Evolutionary conservation across 257 asterid species (phyloP), one percentile per base, ranked within the genome.

Genomic region (Linderniella brevidens): DNA sequence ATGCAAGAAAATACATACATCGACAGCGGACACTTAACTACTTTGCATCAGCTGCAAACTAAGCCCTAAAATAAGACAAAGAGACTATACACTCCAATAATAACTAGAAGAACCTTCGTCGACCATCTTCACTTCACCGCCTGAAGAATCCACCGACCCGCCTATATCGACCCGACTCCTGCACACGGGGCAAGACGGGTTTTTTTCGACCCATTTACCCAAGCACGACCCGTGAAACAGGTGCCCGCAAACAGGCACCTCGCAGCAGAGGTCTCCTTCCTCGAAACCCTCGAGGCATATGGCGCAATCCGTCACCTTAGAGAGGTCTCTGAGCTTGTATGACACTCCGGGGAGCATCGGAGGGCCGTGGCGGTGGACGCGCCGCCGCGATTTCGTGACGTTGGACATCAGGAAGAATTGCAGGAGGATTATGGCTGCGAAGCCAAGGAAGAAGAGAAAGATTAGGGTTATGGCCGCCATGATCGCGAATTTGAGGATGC

Each of bases 391-490:
- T 6, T 25, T 25, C 32, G 32, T 63, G 66, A 83, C 60, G 58
- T 71, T 61, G 50, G 87, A 72, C 57, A 73, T 54, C 57, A 87
- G 54, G 57, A 87, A 65, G 63, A 87, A 77, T 67, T 83, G 88
- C 44, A 80, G 58, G 75, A 87, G 70, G 55, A 87, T 61, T 43
- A 83, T 41, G 59, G 93, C 93, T 5, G 95, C 92, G 68, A 87
- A 74, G 19, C 97, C 92, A 10, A 83, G 66, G 68, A 87, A 79
- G 70, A 82, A 68, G 54, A 87, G 86, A 68, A 83, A 83, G 50
- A 87, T 72, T 53, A 82, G 71, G 17, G 76, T 70, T 0, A 76
- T 54, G 12, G 69, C 40, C 12, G 70, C 62, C 97, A 87, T 87
- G 46, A 83, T 64, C 14, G 66, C 52, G 62, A 86, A 80, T 70